Conservation (phyloP, 1,139 yeast species). For the Candida dubliniensis region DNA sequence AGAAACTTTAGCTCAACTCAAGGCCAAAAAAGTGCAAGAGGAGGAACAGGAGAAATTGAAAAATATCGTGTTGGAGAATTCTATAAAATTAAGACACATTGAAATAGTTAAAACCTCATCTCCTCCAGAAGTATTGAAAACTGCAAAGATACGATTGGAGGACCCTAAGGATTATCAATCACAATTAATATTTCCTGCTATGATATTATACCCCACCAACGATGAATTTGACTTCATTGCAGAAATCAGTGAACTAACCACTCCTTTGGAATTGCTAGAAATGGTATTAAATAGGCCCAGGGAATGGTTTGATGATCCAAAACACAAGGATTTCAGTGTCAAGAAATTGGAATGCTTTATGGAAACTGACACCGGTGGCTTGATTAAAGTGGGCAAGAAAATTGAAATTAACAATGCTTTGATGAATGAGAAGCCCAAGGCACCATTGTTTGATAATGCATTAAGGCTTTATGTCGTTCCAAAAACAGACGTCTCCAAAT, state of each 20-base stretch:
- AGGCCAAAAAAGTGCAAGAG: constrained; percentile 33
- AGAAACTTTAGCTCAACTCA: constrained; percentile 30
- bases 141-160: constrained; percentile 56
- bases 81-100: constrained; percentile 57
- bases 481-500: constrained; percentile 58
- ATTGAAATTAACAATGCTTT: constrained; percentile 65
- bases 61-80: constrained; percentile 44
- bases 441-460: constrained; percentile 78
- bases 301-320: constrained; percentile 68
- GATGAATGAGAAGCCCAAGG: constrained; percentile 59
- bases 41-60: constrained; percentile 32
- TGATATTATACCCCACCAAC: constrained; percentile 78
- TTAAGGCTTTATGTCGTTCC: constrained; percentile 81
- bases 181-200: constrained; percentile 75
- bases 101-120: constrained; percentile 46
- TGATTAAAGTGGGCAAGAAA: constrained; percentile 82
- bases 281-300: constrained; percentile 63
- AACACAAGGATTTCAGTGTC: constrained; percentile 57
- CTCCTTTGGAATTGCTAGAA: constrained; percentile 59
- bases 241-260: constrained; percentile 66
- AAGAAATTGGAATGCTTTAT: constrained; percentile 69
- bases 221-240: constrained; percentile 84
- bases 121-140: constrained; percentile 52
- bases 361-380: constrained; percentile 83
- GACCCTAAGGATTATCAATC: constrained; percentile 74